Evolutionary conservation across 139 green algal species (phyloP).

Genomic region (Micractinium sp.): DNA sequence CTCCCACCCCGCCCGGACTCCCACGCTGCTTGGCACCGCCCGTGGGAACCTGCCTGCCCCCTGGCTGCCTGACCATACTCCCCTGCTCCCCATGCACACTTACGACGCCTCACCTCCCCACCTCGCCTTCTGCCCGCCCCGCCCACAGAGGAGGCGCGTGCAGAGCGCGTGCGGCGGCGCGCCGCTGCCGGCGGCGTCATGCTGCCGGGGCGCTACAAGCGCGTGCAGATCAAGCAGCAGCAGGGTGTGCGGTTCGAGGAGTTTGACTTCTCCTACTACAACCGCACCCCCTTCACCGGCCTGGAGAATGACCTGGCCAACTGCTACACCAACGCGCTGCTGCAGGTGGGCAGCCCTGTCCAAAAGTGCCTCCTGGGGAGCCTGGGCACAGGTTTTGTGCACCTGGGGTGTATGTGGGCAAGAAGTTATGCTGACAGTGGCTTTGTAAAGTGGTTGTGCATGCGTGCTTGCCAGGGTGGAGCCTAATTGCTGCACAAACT

Average conservation of each 20-base stretch:
- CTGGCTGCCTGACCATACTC: neutral
- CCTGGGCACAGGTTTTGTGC: neutral
- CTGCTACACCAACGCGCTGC: conserved; percentile 92
- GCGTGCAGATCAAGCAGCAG: conserved; percentile 64
- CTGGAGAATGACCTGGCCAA: conserved; percentile 96
- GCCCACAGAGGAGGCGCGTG: conserved; percentile 21
- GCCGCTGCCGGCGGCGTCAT: conserved; percentile 55
- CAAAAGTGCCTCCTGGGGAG: neutral
- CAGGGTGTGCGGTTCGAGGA: conserved; percentile 75
- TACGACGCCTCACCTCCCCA: neutral
- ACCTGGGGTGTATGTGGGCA: too few relatives aligned
- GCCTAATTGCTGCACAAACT: too few relatives aligned
- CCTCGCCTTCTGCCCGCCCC: neutral
- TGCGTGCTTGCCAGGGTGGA: too few relatives aligned
- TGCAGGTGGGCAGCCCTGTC: conserved; percentile 71
- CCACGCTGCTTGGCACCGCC: too few relatives aligned
- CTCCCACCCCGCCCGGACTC: too few relatives aligned
- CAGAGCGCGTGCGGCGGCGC: conserved; percentile 44
- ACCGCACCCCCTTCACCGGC: conserved; percentile 88
- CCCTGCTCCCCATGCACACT: neutral
- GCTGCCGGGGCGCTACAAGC: conserved; percentile 75
- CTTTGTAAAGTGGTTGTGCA: neutral
- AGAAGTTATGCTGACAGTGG: too few relatives aligned
- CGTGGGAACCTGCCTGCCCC: neutral
- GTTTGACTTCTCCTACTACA: conserved; percentile 87